These are phyloP conservation scores for Plantago ovata DNA, from an alignment of 257 asterid species.

Conservation along the genomic window DNA sequence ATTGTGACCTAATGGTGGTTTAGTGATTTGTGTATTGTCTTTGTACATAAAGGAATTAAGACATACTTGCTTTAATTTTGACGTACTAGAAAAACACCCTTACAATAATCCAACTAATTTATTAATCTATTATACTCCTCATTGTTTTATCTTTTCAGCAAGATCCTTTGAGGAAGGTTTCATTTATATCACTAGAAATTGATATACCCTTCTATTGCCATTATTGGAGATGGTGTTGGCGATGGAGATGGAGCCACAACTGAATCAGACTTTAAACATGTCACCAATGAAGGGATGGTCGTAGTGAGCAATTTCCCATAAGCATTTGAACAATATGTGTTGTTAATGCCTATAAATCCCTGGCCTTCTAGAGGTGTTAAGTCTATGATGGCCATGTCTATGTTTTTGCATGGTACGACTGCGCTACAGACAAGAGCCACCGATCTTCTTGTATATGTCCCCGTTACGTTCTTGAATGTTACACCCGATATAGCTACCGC, in stretches of 20 bases:
- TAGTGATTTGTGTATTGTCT: too few species aligned
- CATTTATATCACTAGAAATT: not conserved
- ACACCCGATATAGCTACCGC: constrained; percentile 19
- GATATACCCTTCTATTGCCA: not conserved
- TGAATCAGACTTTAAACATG: constrained; percentile 16
- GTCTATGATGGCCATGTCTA: not conserved
- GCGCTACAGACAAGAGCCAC: constrained; percentile 24
- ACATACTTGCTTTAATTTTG: too few species aligned
- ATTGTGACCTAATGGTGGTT: too few species aligned
- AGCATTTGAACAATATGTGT: constrained; percentile 18
- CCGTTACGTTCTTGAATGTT: constrained; percentile 14
- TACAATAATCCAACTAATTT: too few species aligned
- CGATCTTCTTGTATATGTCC: constrained; percentile 18
- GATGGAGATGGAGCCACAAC: not conserved
- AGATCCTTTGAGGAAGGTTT: not conserved
- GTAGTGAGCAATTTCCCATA: constrained; percentile 9
- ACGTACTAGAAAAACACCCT: too few species aligned
- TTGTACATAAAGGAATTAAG: too few species aligned
- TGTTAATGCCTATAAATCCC: not conserved
- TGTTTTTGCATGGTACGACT: constrained; percentile 12
- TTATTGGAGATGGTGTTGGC: not conserved
- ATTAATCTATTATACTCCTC: too few species aligned
- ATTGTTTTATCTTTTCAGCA: not conserved
- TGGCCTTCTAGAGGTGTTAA: not conserved
- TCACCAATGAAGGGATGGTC: constrained; percentile 16